Conservation (phyloP, 495 filamentous ascomycete genomes). For the Xylaria bambusicola region DNA sequence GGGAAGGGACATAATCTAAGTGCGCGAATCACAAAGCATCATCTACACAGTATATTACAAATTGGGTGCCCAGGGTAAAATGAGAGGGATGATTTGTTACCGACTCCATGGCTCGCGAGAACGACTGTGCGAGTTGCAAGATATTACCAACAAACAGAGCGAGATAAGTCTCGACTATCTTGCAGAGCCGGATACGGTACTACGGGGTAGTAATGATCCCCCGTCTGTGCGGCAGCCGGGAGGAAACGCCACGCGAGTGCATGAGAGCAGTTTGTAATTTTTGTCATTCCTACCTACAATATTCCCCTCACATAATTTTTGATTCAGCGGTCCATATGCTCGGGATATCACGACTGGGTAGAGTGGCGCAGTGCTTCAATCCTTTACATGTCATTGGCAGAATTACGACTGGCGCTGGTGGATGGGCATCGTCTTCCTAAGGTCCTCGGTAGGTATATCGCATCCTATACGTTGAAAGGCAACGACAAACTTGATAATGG, state of each 20-base stretch:
- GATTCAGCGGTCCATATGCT: neutral
- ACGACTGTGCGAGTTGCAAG: neutral
- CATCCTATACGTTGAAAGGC: neutral
- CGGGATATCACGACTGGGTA: neutral
- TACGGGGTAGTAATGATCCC: no score
- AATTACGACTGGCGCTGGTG: neutral
- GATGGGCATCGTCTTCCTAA: neutral
- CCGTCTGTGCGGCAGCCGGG: neutral
- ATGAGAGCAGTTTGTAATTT: neutral
- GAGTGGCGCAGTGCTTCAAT: neutral
- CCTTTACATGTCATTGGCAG: neutral
- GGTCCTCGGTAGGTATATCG: no score
- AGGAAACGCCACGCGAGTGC: constrained; percentile 12
- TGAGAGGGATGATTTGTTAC: neutral
- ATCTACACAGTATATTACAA: neutral
- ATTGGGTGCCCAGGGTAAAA: neutral
- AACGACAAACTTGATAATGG: neutral
- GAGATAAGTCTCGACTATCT: constrained; percentile 1
- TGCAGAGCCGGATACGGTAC: constrained; percentile 3
- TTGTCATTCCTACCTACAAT: neutral
- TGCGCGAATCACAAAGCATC: constrained; percentile 4
- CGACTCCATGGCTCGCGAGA: neutral
- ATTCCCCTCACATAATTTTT: neutral
- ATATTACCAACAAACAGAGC: neutral
- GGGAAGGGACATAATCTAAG: neutral